Base-by-base conservation (phyloP, 31 red algal genomes). In the Odonthalia washingtoniensis region DNA sequence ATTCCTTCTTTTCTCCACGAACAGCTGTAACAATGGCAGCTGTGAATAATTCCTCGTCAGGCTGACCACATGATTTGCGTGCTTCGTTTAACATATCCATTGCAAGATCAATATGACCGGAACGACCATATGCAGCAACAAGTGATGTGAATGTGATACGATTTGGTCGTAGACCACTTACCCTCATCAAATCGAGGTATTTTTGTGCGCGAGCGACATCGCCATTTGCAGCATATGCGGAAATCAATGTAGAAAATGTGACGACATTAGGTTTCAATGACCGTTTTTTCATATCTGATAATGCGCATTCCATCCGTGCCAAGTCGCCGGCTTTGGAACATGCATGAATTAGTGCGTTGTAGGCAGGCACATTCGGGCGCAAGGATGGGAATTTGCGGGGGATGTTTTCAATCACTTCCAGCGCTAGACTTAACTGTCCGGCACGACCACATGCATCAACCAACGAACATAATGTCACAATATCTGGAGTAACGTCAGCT, bases 401-500 rank as follows among this genome's bases (percentile, higher is more conserved):
- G n/a, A 92, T 37, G 41, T 63, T 27, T 28, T 77, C 72, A 21
- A 92, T 80, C 5, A 81, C 44, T 37, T 87, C 66, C 46, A 92
- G 86, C 4, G 90, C 90, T 1, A 28, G 28, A 26, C 35, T 43
- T 38, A 92, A 43, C 26, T 86, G 38, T 1, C 90, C 82, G 24
- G 81, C 82, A n/a, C 90, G 90, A 27, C 90, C 90, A 77, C 82
- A 92, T 75, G 90, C 90, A 67, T 86, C 90, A 31, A 92, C 82
- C 6, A 92, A 65, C 3, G 82, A 81, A 38, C 90, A 92, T 49
- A 92, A 57, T 2, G 90, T 92, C 0, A 92, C 90, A 66, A 80
- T 87, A 49, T 92, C 90, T 36, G 90, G 90, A 9, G 45, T 40
- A 44, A 92, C 65, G 17, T 36, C 60, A 27, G 75, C 76, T 62